Base-by-base conservation (phyloP, 495 filamentous ascomycete genomes). In the Xylaria longipes region DNA sequence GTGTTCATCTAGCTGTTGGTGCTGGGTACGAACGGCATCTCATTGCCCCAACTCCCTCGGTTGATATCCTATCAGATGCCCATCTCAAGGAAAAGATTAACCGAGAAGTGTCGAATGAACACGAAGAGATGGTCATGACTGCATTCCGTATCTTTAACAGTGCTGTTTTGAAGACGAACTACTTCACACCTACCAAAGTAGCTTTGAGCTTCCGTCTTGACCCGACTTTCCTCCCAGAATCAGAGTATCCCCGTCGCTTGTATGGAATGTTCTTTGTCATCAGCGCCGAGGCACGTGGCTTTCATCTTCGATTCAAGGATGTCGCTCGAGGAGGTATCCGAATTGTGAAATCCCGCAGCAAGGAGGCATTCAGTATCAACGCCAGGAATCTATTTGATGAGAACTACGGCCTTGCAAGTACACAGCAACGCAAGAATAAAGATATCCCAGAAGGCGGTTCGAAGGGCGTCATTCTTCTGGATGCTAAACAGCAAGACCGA, bases 241-340 rank as follows among this genome's bases (percentile, higher is more conserved):
- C 94, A 64, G 96, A 99, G 82, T 99, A 99, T 78, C 93, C 97
- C 56, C 92, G 94, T 80, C 94, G 91, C 12, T 85, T 99, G 12
- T 99, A 94, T 76, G 96, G 96, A 72, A 99, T 99, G 96, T 99
- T 99, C 86, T 83, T 99, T 70, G 92, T 98, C 70, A 97, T 99
- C 76, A 94, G 93, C 79, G 94, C 96, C 33, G 96, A 99, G 82
- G 97, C 96, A 77, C 91, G 96, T 52, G 96, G 96, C 33, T 99
- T 99, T 87, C 96, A 99, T 85, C 86, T 99, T 37, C 93, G 96
- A 45, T 99, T 99, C 89, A 90, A 95, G 72, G 97, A 99, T 78
- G 97, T 99, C 75, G 93, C 96, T 52, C 93, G 96, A 76, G 96
- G 96, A 63, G 96, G 96, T 79, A 99, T 99, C 75, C 93, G 96